Evolutionary conservation across 2,329 filamentous ascomycete species (phyloP).

Genomic region (Pseudogymnoascus sp.): DNA sequence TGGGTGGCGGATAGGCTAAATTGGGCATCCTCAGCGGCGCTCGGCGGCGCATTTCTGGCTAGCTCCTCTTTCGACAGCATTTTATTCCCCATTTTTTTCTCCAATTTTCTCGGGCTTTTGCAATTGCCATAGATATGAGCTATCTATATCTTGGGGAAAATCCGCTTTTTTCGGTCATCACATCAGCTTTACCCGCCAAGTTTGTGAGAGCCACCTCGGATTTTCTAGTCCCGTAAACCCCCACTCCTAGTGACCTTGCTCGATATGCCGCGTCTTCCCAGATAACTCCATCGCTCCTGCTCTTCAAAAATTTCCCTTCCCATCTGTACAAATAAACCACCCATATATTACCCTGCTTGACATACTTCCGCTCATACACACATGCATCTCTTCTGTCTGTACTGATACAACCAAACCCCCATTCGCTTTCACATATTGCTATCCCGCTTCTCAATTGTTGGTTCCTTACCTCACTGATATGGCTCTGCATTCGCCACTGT

Average conservation of each 20-base stretch:
- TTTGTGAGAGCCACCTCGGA: neutral
- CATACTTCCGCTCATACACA: neutral
- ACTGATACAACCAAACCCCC: conserved; percentile 2
- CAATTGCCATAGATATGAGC: conserved; percentile 5
- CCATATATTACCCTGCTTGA: neutral
- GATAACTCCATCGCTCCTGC: conserved; percentile 10
- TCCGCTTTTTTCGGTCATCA: neutral
- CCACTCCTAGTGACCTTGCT: conserved; percentile 3
- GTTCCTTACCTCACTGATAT: conserved; percentile 1
- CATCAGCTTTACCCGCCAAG: neutral
- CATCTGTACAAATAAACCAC: neutral
- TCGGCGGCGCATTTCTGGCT: neutral
- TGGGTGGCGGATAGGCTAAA: conserved; percentile 4
- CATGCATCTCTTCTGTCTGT: conserved; percentile 1
- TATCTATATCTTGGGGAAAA: neutral
- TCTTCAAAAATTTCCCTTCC: neutral
- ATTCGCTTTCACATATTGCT: conserved; percentile 12
- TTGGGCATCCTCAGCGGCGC: neutral
- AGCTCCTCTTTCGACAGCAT: neutral
- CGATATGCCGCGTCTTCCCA: neutral
- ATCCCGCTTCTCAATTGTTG: conserved; percentile 2
- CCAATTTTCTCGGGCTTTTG: neutral
- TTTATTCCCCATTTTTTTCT: conserved; percentile 5
- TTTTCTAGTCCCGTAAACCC: neutral
- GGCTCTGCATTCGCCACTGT: neutral